phyloP scores from a whole-genome alignment of 2,329 filamentous ascomycete species.

The Zymoseptoria brevis region DNA sequence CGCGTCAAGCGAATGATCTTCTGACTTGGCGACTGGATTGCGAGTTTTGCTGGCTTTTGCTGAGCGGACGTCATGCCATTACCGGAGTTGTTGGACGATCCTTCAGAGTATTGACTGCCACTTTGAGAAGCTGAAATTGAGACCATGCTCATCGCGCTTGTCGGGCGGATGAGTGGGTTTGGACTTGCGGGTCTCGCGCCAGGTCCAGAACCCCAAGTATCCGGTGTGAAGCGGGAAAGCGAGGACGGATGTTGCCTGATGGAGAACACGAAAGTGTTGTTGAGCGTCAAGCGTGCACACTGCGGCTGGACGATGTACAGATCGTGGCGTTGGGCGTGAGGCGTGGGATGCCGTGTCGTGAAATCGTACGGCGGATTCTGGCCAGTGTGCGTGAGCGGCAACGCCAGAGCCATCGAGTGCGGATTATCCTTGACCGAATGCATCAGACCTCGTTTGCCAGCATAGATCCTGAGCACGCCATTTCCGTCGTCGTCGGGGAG shows the following conservation, averaged over 20 bases:
- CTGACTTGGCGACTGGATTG: constrained; percentile 86
- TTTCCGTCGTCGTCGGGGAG: constrained; percentile 87
- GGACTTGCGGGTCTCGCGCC: constrained; percentile 43
- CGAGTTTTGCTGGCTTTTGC: constrained; percentile 84
- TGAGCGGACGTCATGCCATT: constrained; percentile 45
- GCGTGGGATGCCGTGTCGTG: constrained; percentile 84
- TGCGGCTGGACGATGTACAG: constrained; percentile 96
- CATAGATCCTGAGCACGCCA: constrained; percentile 82
- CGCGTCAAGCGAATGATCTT: constrained; percentile 86
- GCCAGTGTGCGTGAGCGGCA: constrained; percentile 85
- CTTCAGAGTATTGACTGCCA: constrained; percentile 46
- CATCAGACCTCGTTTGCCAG: constrained; percentile 90
- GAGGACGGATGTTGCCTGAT: constrained; percentile 84
- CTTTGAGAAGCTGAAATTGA: constrained; percentile 45
- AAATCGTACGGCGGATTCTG: constrained; percentile 95
- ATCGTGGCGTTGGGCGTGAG: constrained; percentile 94
- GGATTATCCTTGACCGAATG: constrained; percentile 95
- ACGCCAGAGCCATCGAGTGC: constrained; percentile 76
- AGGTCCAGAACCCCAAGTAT: constrained; percentile 31
- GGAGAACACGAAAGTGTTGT: constrained; percentile 97
- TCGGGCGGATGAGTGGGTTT: constrained; percentile 46
- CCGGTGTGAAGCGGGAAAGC: constrained; percentile 34
- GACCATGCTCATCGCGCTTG: constrained; percentile 54
- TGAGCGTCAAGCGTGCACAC: constrained; percentile 76
- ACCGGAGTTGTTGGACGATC: constrained; percentile 45